A percentile compares a stretch with the other conserved stretches of the same genome.
Conservation (phyloP, 345 rosid genomes). For the Streptanthus diversifolius region DNA sequence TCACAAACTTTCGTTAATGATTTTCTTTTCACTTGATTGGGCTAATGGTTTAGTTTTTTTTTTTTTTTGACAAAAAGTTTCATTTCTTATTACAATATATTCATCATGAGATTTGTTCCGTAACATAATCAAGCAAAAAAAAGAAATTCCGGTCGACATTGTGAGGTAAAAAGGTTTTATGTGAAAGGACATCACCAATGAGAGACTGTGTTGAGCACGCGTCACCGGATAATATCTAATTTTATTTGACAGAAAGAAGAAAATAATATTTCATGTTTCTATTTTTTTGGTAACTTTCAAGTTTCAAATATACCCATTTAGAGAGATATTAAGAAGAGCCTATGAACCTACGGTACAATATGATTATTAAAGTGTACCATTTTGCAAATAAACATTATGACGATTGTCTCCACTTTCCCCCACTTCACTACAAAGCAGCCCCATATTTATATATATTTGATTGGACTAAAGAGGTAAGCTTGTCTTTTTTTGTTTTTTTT, state of each 20-base stretch:
- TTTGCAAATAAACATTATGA: slow-evolving; percentile 23
- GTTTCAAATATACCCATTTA: slow-evolving; percentile 14
- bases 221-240: slow-evolving; percentile 21
- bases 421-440: slow-evolving; percentile 38
- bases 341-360: slow-evolving; percentile 23
- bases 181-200: slow-evolving; percentile 31
- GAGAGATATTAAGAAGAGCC: slow-evolving; percentile 11
- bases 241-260: not conserved
- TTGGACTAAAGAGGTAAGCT: slow-evolving; percentile 55
- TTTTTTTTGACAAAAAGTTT: too few species aligned
- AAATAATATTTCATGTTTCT: not conserved
- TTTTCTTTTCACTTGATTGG: not conserved
- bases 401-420: slow-evolving; percentile 54
- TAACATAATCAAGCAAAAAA: slow-evolving; percentile 12
- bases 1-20: not conserved
- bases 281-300: slow-evolving; percentile 2
- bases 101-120: slow-evolving; percentile 1
- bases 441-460: slow-evolving; percentile 25
- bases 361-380: slow-evolving; percentile 28
- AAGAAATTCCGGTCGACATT: not conserved
- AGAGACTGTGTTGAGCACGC: slow-evolving; percentile 33
- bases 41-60: not conserved
- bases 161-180: not conserved
- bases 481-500: not conserved
- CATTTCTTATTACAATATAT: not conserved